Conservation (phyloP, 2,329 filamentous ascomycete genomes). For the Onygenales sp. region DNA sequence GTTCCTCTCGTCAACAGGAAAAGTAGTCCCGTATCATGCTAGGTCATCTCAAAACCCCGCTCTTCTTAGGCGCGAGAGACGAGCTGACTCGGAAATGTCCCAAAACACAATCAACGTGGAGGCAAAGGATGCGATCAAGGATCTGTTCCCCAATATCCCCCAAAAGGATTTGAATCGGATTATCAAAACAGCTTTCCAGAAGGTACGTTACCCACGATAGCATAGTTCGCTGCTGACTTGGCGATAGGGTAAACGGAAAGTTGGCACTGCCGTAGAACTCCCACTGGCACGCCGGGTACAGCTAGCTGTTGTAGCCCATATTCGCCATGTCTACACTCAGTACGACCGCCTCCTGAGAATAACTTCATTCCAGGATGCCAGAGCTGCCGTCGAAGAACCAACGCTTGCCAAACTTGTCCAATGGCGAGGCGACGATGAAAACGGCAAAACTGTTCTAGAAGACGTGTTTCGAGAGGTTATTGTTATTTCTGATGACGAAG, state of each 20-base stretch:
- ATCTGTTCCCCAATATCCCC: constrained; percentile 55
- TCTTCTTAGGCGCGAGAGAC: constrained; percentile 6
- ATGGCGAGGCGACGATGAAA: constrained; percentile 54
- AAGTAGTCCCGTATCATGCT: constrained; percentile 30
- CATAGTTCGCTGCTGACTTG: constrained; percentile 13
- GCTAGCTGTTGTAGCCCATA: constrained; percentile 52
- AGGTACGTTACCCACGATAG: constrained; percentile 32
- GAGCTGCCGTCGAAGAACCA: constrained; percentile 44
- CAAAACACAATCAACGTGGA: constrained; percentile 45
- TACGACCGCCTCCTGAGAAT: constrained; percentile 50
- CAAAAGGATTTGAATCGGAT: constrained; percentile 48
- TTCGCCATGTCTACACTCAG: constrained; percentile 53
- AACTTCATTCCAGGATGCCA: constrained; percentile 45
- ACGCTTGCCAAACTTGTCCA: constrained; percentile 49
- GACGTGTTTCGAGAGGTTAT: constrained; percentile 57
- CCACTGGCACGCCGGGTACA: constrained; percentile 49
- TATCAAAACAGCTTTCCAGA: constrained; percentile 51
- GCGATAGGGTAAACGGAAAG: constrained; percentile 43
- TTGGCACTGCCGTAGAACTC: constrained; percentile 48
- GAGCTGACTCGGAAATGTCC: constrained; percentile 23
- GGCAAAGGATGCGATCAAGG: constrained; percentile 49
- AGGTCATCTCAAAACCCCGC: constrained; percentile 16
- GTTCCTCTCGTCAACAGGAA: constrained; percentile 39
- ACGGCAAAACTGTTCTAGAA: constrained; percentile 44
- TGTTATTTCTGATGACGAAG: constrained; percentile 53